Evolutionary conservation across 345 rosid species (phyloP).

Genomic region (Linum usitatissimum): DNA sequence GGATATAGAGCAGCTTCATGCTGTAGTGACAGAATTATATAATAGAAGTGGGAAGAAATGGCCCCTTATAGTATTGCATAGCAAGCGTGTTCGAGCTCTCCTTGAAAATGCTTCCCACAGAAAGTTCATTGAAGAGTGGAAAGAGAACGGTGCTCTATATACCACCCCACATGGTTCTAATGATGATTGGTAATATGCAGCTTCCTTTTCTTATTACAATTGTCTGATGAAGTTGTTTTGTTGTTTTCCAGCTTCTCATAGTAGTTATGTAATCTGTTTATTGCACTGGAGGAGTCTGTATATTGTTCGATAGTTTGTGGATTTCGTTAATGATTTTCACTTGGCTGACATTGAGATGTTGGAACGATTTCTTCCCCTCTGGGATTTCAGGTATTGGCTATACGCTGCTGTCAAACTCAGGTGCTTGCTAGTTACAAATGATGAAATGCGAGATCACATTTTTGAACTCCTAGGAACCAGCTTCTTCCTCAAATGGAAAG

Average conservation of each 20-base stretch:
- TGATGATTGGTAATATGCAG: slow-evolving; percentile 62
- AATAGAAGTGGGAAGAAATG: slow-evolving; percentile 41
- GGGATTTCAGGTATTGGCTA: slow-evolving; percentile 63
- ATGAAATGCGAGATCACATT: slow-evolving; percentile 93
- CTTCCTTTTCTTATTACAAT: neutral
- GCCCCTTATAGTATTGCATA: slow-evolving; percentile 74
- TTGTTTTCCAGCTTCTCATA: neutral
- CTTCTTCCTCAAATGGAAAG: slow-evolving; percentile 79
- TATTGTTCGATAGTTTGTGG: neutral
- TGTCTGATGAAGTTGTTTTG: neutral
- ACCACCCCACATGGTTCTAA: slow-evolving; percentile 80
- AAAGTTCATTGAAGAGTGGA: slow-evolving; percentile 60
- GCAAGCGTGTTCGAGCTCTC: slow-evolving; percentile 53
- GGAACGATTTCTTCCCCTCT: neutral
- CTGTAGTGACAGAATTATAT: slow-evolving; percentile 55
- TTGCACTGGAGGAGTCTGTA: too few species aligned
- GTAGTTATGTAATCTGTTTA: too few species aligned
- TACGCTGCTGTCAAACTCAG: slow-evolving; percentile 72
- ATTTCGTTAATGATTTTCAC: neutral
- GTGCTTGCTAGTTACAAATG: slow-evolving; percentile 79
- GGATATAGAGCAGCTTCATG: slow-evolving; percentile 70
- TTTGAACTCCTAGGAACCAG: slow-evolving; percentile 64
- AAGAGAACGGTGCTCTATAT: slow-evolving; percentile 43
- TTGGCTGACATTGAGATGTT: neutral
- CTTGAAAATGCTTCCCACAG: slow-evolving; percentile 41